These are phyloP conservation scores for Purpureocillium takamizusanense DNA, from an alignment of 2,329 filamentous ascomycete genomes.

Conservation along the genomic window DNA sequence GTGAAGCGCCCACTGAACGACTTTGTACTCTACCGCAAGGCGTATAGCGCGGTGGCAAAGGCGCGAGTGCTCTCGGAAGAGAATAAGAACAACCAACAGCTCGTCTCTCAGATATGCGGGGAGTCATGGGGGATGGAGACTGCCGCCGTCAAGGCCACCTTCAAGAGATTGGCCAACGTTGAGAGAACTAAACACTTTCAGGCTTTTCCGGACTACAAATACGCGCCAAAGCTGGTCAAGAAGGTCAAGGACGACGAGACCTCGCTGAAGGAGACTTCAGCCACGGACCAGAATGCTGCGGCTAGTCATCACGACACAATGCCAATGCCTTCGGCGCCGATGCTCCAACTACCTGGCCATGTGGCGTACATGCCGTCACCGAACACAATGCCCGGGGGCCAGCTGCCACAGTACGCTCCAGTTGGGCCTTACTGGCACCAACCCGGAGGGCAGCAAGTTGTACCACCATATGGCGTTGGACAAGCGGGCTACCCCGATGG, in stretches of 20 bases:
- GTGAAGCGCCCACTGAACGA: conserved; percentile 93
- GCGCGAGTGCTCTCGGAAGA: background rate
- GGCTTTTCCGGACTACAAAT: conserved; percentile 89
- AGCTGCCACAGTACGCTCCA: too few relatives aligned
- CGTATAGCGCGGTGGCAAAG: conserved; percentile 38
- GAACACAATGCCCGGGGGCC: too few relatives aligned
- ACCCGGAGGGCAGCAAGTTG: too few relatives aligned
- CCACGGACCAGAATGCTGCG: background rate
- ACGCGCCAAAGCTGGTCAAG: conserved; percentile 68
- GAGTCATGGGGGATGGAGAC: conserved; percentile 76
- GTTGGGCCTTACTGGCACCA: too few relatives aligned
- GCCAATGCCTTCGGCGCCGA: too few relatives aligned
- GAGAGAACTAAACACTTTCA: conserved; percentile 78
- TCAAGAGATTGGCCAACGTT: conserved; percentile 67
- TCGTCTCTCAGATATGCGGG: conserved; percentile 82
- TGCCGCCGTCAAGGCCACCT: conserved; percentile 61
- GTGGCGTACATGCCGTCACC: background rate
- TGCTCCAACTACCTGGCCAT: background rate
- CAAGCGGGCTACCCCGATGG: too few relatives aligned
- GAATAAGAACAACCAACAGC: conserved; percentile 81
- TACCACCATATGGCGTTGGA: too few relatives aligned
- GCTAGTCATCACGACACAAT: background rate
- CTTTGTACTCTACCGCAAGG: conserved; percentile 95
- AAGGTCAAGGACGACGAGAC: conserved; percentile 13
- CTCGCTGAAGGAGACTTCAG: background rate